Evolutionary conservation across 163 green algal species (phyloP).

Genomic region (Scenedesmus sp.): DNA sequence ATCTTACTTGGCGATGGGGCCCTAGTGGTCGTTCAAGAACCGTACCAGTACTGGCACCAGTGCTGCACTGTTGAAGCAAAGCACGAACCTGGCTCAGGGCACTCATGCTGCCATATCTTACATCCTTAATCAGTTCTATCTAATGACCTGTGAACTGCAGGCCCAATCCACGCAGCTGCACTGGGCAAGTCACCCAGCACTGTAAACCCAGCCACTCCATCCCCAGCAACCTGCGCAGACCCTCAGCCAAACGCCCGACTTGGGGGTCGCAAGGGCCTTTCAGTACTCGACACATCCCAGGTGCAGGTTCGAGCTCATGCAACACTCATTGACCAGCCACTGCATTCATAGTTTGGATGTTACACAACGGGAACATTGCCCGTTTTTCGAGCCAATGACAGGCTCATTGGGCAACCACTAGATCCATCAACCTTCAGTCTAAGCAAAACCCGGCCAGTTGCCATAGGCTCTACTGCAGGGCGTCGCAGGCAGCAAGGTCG

Average conservation of each 20-base stretch:
- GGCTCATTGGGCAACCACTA: too few relatives aligned
- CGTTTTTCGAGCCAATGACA: too few relatives aligned
- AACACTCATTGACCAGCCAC: not conserved
- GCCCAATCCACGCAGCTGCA: not conserved
- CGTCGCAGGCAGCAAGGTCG: not conserved
- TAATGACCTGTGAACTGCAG: not conserved
- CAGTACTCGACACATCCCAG: not conserved
- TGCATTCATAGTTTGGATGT: too few relatives aligned
- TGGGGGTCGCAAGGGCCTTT: not conserved
- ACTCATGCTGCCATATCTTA: not conserved
- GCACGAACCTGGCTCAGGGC: too few relatives aligned
- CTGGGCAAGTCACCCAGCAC: not conserved
- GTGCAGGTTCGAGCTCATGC: not conserved
- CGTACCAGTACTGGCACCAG: too few relatives aligned
- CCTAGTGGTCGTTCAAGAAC: too few relatives aligned
- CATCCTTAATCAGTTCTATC: not conserved
- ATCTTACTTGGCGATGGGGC: too few relatives aligned
- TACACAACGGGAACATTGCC: too few relatives aligned
- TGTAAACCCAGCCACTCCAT: not conserved
- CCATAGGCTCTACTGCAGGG: too few relatives aligned
- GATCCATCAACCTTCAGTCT: too few relatives aligned
- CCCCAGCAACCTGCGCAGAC: not conserved
- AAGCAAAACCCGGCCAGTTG: too few relatives aligned
- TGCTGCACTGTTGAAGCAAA: not conserved
- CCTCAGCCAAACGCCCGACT: not conserved